Conservation (phyloP, 129 eudicot genomes). For the Solidago caesia region DNA sequence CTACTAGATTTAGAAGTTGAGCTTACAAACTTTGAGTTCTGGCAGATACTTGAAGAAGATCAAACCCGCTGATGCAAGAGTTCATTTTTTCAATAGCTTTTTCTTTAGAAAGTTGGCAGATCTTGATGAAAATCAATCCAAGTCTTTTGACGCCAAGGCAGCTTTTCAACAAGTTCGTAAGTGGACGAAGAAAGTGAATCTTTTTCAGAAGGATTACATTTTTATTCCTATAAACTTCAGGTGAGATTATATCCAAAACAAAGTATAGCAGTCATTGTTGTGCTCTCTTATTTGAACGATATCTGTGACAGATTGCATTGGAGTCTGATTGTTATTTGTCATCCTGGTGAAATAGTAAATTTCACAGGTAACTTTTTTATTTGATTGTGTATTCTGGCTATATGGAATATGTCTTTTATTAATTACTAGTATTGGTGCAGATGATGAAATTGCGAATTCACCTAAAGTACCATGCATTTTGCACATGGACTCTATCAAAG, state of each 20-base stretch:
- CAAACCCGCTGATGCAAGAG: constrained; percentile 46
- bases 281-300: constrained; percentile 20
- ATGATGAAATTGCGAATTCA: constrained; percentile 36
- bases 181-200: constrained; percentile 74
- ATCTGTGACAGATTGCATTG: constrained; percentile 65
- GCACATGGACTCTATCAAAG: constrained; percentile 81
- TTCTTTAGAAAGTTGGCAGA: constrained; percentile 77
- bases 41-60: constrained; percentile 58
- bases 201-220: constrained; percentile 71
- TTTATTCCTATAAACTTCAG: constrained; percentile 85
- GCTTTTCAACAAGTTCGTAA: constrained; percentile 71
- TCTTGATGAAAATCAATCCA: constrained; percentile 46
- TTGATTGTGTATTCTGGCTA: constrained; percentile 10
- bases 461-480: constrained; percentile 63
- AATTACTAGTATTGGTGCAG: constrained; percentile 36
- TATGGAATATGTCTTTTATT: background rate
- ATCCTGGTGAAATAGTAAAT: constrained; percentile 64
- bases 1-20: background rate
- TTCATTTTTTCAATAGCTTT: constrained; percentile 71
- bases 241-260: constrained; percentile 35
- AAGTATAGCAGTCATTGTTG: background rate
- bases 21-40: constrained; percentile 16
- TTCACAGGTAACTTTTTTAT: constrained; percentile 37
- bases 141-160: constrained; percentile 37
- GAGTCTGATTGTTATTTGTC: constrained; percentile 83